These are phyloP conservation scores for Malassezia furfur DNA, from an alignment of 1,284 basidiomycete genomes.

Conservation along the genomic window DNA sequence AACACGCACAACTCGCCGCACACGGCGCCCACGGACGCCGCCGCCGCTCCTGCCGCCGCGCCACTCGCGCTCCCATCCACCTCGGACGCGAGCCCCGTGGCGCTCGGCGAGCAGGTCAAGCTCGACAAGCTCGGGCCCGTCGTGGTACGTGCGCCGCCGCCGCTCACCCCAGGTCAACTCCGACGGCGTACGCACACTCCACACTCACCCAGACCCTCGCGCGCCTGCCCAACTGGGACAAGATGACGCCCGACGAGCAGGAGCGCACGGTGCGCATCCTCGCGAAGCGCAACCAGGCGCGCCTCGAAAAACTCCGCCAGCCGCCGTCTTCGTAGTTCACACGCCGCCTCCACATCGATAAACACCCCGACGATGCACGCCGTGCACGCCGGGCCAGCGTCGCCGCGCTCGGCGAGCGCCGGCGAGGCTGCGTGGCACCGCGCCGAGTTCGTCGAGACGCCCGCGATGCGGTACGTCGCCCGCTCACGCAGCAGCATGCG, in stretches of 20 bases:
- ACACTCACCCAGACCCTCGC: constrained; percentile 19
- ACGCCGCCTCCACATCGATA: not conserved
- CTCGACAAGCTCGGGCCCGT: constrained; percentile 20
- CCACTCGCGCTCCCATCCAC: not conserved
- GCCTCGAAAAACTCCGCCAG: constrained; percentile 10
- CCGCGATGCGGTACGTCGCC: constrained; percentile 11
- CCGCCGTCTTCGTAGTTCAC: not conserved
- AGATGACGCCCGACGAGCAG: constrained; percentile 16
- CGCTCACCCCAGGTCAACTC: constrained; percentile 14
- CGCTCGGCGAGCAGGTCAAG: constrained; percentile 7
- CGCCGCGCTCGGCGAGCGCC: not conserved
- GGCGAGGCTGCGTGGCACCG: not conserved
- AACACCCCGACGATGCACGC: not conserved
- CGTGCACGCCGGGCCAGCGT: not conserved
- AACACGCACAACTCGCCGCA: too few relatives aligned
- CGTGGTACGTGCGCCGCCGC: constrained; percentile 9
- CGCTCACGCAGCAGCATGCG: constrained; percentile 5
- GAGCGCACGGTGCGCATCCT: constrained; percentile 20
- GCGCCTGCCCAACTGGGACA: constrained; percentile 19
- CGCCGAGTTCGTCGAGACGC: constrained; percentile 10
- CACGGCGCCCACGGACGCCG: not conserved
- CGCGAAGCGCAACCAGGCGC: constrained; percentile 17
- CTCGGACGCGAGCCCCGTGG: not conserved
- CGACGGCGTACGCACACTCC: constrained; percentile 17
- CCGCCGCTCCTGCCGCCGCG: not conserved